These are phyloP conservation scores for Filosporella fistucella DNA, from an alignment of 495 filamentous ascomycete genomes.

Conservation along the genomic window DNA sequence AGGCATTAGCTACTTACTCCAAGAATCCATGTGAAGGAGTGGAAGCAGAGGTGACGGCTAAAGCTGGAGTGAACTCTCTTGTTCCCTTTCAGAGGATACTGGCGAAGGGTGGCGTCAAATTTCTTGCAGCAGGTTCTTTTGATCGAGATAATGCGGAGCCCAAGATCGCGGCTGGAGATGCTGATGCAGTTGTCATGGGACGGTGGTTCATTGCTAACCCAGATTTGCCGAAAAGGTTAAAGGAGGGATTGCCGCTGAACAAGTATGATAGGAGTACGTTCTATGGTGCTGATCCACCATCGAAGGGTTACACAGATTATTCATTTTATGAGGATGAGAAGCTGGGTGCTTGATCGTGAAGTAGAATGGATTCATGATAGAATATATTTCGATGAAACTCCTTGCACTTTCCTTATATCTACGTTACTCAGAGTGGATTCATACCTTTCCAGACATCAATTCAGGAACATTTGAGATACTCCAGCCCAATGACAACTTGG, in stretches of 20 bases:
- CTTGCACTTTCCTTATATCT: too few species aligned
- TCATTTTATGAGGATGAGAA: conserved; percentile 9
- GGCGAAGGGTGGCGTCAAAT: conserved; percentile 33
- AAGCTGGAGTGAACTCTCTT: conserved; percentile 27
- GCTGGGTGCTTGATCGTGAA: too few species aligned
- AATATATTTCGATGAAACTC: too few species aligned
- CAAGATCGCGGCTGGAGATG: conserved; percentile 42
- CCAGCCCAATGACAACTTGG: too few species aligned
- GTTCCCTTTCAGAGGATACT: conserved; percentile 44
- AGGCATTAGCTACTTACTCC: conserved; percentile 37
- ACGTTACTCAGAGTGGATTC: too few species aligned
- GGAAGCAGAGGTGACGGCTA: conserved; percentile 29
- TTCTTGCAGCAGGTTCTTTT: conserved; percentile 59
- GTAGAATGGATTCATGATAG: too few species aligned
- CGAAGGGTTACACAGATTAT: conserved; percentile 55
- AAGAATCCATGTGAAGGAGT: conserved; percentile 28
- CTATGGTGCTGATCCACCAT: conserved; percentile 40
- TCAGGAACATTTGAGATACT: too few species aligned
- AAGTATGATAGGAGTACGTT: conserved; percentile 55
- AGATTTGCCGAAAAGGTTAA: conserved; percentile 56
- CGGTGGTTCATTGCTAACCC: conserved; percentile 63
- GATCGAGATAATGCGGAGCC: conserved; percentile 42
- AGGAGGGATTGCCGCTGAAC: conserved; percentile 47
- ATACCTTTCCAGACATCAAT: too few species aligned
- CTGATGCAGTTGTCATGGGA: conserved; percentile 47